phyloP scores from a whole-genome alignment of 805 yeast species.

The Candida nemodendra region DNA sequence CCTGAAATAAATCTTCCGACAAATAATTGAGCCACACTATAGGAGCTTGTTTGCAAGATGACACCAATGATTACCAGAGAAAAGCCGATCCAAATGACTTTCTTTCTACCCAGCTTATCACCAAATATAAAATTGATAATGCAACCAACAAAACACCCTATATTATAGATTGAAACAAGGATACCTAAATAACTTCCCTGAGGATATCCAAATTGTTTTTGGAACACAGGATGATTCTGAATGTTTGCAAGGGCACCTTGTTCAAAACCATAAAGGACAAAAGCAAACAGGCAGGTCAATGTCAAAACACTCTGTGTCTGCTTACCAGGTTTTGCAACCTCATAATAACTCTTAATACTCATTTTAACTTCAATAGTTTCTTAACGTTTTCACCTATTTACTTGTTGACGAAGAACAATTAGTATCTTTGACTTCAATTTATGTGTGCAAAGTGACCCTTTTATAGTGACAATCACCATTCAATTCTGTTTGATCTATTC shows the following conservation, averaged over 20 bases:
- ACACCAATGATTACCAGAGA: constrained; percentile 30
- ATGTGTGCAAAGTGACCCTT: too few relatives aligned
- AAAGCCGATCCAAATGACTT: constrained; percentile 16
- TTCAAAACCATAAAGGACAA: constrained; percentile 17
- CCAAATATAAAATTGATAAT: constrained; percentile 12
- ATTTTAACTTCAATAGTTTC: too few relatives aligned
- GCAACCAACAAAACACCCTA: constrained; percentile 17
- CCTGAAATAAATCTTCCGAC: constrained; percentile 62
- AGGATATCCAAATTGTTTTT: constrained; percentile 17
- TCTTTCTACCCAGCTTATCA: constrained; percentile 19
- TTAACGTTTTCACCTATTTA: too few relatives aligned
- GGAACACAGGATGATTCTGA: constrained; percentile 13
- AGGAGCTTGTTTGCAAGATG: constrained; percentile 35
- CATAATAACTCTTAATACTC: constrained; percentile 7
- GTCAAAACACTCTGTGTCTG: constrained; percentile 8
- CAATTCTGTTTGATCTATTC: too few relatives aligned
- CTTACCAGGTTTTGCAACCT: constrained; percentile 6
- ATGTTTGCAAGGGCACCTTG: constrained; percentile 20
- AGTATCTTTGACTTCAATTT: too few relatives aligned
- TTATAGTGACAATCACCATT: too few relatives aligned
- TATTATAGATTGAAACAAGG: constrained; percentile 15
- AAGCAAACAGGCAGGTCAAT: constrained; percentile 13
- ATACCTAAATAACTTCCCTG: constrained; percentile 17
- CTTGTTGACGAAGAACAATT: too few relatives aligned
- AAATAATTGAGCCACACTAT: constrained; percentile 38